A percentile compares a stretch with the other conserved stretches of the same genome.
Conservation (phyloP, 1,284 basidiomycete genomes). For the Puccinia novopanici region DNA sequence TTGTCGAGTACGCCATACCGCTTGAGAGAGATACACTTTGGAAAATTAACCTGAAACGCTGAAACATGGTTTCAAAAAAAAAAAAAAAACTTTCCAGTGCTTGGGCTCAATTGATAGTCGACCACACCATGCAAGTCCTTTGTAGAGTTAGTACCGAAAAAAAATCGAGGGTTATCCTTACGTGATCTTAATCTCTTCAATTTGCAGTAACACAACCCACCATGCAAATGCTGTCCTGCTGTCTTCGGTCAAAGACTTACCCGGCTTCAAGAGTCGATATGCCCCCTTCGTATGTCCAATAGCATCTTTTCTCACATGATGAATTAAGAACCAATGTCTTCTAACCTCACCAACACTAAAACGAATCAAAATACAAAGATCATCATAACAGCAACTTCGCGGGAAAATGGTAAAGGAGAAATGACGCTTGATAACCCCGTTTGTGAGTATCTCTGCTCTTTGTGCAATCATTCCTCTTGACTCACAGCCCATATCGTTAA, state of each 20-base stretch:
- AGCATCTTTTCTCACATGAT: not conserved
- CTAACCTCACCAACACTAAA: not conserved
- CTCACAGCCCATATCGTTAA: not conserved
- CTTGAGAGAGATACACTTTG: not conserved
- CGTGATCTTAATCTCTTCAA: constrained; percentile 16
- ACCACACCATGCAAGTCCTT: constrained; percentile 49
- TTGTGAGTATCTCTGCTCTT: constrained; percentile 33
- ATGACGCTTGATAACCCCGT: constrained; percentile 50
- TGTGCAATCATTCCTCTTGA: not conserved
- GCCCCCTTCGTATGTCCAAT: constrained; percentile 46
- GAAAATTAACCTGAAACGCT: not conserved
- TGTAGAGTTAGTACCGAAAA: constrained; percentile 5
- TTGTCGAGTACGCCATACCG: constrained; percentile 34
- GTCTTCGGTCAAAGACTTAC: constrained; percentile 36
- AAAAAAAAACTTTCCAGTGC: constrained; percentile 14
- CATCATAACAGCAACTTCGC: constrained; percentile 46
- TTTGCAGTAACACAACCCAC: constrained; percentile 46
- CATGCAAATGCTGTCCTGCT: constrained; percentile 45
- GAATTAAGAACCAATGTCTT: not conserved
- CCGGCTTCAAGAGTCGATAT: constrained; percentile 40
- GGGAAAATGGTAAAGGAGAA: constrained; percentile 41
- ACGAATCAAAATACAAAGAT: constrained; percentile 11
- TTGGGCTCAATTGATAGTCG: constrained; percentile 50
- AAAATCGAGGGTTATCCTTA: constrained; percentile 18
- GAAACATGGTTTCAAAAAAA: not conserved